Percentiles rank a stretch among this genome's conserved stretches.
These are phyloP conservation scores for Tillandsia leiboldiana DNA, from an alignment of 176 grass and related monocot genomes.

Conservation along the genomic window DNA sequence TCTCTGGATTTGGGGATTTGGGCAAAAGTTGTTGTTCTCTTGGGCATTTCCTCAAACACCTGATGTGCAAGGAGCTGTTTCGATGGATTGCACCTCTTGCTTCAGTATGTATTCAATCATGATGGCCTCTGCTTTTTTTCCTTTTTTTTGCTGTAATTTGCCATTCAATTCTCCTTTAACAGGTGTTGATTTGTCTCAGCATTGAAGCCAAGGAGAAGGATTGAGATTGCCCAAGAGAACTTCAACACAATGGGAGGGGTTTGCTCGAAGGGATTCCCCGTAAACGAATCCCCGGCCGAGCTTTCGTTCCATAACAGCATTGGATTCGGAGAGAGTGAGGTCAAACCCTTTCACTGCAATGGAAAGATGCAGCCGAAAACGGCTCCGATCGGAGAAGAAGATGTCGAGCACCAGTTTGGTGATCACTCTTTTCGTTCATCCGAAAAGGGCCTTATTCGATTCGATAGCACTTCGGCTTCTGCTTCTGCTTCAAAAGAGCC, in stretches of 20 bases:
- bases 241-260: background rate
- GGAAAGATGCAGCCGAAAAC: background rate
- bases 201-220: background rate
- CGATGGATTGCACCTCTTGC: background rate
- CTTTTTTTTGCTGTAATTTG: background rate
- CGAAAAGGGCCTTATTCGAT: background rate
- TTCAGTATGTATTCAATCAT: background rate
- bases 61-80: background rate
- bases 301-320: background rate
- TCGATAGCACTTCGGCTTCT: background rate
- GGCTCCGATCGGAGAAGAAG: background rate
- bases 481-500: background rate
- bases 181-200: background rate
- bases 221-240: background rate
- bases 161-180: background rate
- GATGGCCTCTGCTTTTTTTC: background rate
- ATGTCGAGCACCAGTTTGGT: background rate
- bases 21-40: background rate
- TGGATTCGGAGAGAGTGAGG: background rate
- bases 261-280: slow-evolving; percentile 3
- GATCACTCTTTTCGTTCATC: background rate
- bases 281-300: background rate
- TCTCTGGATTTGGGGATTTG: background rate
- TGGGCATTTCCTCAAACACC: background rate
- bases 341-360: background rate